These are phyloP conservation scores for Schoenoplectus triqueter DNA, from an alignment of 202 grass and related monocot genomes.

Conservation along the genomic window DNA sequence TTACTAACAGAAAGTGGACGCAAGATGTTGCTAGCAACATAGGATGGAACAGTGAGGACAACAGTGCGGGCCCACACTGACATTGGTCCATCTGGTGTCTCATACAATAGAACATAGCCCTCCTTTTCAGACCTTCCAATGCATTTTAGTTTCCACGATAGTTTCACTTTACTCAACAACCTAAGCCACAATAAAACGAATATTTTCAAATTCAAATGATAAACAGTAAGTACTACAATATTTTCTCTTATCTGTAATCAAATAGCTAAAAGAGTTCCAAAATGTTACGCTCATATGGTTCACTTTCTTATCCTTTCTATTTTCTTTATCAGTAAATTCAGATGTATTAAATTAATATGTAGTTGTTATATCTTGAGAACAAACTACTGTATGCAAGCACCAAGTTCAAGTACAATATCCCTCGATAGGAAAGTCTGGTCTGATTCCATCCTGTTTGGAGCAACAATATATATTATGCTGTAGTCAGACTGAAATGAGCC, in stretches of 20 bases:
- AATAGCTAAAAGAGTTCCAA: not conserved
- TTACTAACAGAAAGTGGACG: constrained; percentile 91
- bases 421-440: not conserved
- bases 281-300: not conserved
- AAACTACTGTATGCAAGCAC: not conserved
- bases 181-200: constrained; percentile 37
- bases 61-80: constrained; percentile 76
- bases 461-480: not conserved
- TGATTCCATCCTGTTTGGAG: not conserved
- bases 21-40: constrained; percentile 80
- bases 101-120: constrained; percentile 75
- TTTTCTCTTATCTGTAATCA: not conserved
- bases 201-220: constrained; percentile 21
- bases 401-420: too few species aligned
- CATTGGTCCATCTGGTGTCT: constrained; percentile 72
- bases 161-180: constrained; percentile 82
- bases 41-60: constrained; percentile 85
- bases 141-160: constrained; percentile 88
- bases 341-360: not conserved
- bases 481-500: not conserved
- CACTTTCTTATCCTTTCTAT: not conserved
- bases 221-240: not conserved
- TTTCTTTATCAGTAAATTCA: not conserved
- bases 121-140: constrained; percentile 68
- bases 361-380: not conserved